Evolutionary conservation across 2,329 filamentous ascomycete species (phyloP), one percentile per base, ranked within the genome.

Genomic region (Diaporthe citri): DNA sequence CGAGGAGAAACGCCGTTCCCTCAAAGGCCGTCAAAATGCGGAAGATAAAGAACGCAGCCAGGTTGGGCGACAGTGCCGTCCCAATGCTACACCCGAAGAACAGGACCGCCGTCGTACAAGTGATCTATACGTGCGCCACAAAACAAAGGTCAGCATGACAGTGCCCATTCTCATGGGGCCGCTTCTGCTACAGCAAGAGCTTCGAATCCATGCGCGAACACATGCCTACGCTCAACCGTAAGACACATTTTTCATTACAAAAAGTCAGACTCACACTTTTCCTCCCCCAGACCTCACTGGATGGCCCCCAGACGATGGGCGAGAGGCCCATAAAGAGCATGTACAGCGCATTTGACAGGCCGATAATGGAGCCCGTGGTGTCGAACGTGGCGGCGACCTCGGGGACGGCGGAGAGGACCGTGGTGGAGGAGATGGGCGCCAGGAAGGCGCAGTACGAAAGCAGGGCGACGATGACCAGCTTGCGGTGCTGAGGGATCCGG

Each of bases 391-490:
- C 82, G 6, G 91, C 91, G 7, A 94, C 90, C 81, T 94, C 91
- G 2, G 92, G 92, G 13, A 92, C 87, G 17, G 91, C 92, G 1
- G 92, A 86, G 43, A 94, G 82, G 52, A 94, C 90, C 1, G 90
- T 90, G 0, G 92, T 94, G 7, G 89, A 91, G 3, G 89, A 91
- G 41, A 93, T 89, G 0, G 94, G 94, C 1, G 94, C 92, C 59
- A 96, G 86, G 77, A 96, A 95, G 36, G 92, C 91, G 83, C 93
- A 95, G 80, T 93, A 94, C 0, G 93, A 92, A 71, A 96, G 84
- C 8, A 95, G 88, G 13, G 86, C 85, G 22, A 95, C 92, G 71
- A 96, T 93, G 76, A 91, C 80, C 3, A 87, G 81, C 82, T 96
- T 97, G 55, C 92, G 89, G 22, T 85, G 84, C 4, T 84, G 83